Evolutionary conservation across 2,329 filamentous ascomycete genomes (phyloP), one percentile per base, ranked within the genome.

Genomic region (Chaetomium strumarium): DNA sequence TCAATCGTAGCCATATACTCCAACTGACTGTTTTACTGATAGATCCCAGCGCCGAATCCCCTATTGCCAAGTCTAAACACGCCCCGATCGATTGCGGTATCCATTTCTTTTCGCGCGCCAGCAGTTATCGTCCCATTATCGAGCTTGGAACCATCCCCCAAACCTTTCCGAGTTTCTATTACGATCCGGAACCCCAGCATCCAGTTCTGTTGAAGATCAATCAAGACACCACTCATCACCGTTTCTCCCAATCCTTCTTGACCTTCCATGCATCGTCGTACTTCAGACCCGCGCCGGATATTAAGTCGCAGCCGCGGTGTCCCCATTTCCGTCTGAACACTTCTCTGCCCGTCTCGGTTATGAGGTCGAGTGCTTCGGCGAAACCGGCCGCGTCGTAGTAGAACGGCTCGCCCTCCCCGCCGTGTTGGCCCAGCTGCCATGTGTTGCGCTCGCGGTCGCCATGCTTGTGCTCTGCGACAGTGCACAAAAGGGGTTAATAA

Each of bases 331-430:
- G 62, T 2, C 68, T 64, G 51, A 67, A 73, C 6, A 74, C 65
- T 53, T 68, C 66, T n/a, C 66, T 62, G 0, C 75, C 75, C 16
- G 72, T 68, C 56, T 75, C 73, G 29, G 73, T 75, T 16, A 73
- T 62, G 46, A 77, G 66, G 52, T 71, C 67, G 51, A 78, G 70
- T 1, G 67, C 72, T 43, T 67, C 63, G 4, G 71, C 67, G 48
- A 78, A 67, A 1, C 76, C 77, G 2, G 69, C 69, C 0, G 72
- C 57, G 47, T 75, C 67, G 55, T 78, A 73, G 62, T 79, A 76
- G 55, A 73, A 81, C 1, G 77, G 77, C 61, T 81, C 78, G 13
- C 74, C 76, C 20, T 70, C 48, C 1, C 78, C 78, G 30, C 77
- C 77, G 5, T 65, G 69, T 60, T 81, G 78, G 30, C 71, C 70